Conservation (phyloP, 1,284 basidiomycete genomes). For the Leccinum variabile region DNA sequence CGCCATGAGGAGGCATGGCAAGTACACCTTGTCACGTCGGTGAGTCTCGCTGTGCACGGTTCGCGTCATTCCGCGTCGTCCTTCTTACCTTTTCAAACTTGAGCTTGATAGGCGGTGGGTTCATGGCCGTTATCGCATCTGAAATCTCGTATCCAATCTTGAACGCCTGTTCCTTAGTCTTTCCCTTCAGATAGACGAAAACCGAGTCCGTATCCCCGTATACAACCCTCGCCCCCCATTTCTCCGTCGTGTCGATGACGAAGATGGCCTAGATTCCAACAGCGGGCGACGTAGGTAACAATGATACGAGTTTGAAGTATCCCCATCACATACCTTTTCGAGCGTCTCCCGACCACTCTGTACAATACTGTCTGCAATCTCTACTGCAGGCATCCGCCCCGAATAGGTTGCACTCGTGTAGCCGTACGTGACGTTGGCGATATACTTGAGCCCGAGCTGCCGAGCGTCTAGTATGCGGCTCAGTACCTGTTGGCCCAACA, state of each 20-base stretch:
- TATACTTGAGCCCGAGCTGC: conserved; percentile 86
- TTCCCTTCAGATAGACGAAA: conserved; percentile 86
- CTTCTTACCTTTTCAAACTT: conserved; percentile 90
- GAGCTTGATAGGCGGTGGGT: conserved; percentile 90
- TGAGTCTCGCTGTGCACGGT: background rate
- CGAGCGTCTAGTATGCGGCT: conserved; percentile 80
- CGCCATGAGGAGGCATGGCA: conserved; percentile 90
- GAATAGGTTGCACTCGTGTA: conserved; percentile 94
- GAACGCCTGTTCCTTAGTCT: conserved; percentile 92
- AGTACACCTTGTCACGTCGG: conserved; percentile 68
- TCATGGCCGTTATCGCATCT: conserved; percentile 80
- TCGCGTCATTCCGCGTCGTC: too few species aligned
- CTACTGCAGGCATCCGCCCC: conserved; percentile 97
- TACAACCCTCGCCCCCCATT: conserved; percentile 91
- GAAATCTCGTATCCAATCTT: conserved; percentile 91
- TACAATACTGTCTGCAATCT: conserved; percentile 97
- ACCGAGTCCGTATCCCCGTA: conserved; percentile 99
- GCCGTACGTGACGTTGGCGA: conserved; percentile 90
- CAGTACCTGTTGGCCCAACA: conserved; percentile 53
- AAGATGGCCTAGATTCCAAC: conserved; percentile 67
- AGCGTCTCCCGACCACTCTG: conserved; percentile 94
- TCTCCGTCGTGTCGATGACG: conserved; percentile 72
- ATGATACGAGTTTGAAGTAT: background rate
- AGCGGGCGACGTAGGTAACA: background rate
- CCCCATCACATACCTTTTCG: conserved; percentile 66